phyloP scores from a whole-genome alignment of 768 basidiomycete genomes.

The Dacryopinax primogenitus region DNA sequence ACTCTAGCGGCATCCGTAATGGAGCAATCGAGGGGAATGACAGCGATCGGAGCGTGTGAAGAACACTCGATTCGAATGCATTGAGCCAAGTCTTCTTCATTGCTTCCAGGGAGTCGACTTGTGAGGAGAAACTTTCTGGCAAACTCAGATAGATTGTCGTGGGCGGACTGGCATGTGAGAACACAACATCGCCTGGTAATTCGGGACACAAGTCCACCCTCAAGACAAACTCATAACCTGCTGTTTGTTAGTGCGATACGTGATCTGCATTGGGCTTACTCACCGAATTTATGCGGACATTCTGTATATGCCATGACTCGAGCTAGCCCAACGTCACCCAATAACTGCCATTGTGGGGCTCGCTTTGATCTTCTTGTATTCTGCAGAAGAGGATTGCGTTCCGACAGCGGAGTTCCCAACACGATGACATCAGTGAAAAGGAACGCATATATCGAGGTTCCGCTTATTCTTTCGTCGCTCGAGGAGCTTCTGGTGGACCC shows the following conservation, averaged over 20 bases:
- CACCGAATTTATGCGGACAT: conserved; percentile 25
- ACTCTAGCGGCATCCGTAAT: conserved; percentile 21
- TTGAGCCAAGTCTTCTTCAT: conserved; percentile 34
- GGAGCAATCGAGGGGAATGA: conserved; percentile 29
- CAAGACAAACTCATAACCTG: conserved; percentile 30
- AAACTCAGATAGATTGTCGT: conserved; percentile 29
- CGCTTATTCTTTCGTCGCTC: conserved; percentile 9
- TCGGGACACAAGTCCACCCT: conserved; percentile 43
- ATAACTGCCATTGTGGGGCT: conserved; percentile 30
- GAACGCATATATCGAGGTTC: conserved; percentile 28
- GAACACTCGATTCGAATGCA: conserved; percentile 42
- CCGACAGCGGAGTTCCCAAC: conserved; percentile 33
- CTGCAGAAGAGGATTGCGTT: conserved; percentile 20
- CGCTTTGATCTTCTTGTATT: conserved; percentile 15
- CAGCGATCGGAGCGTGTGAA: conserved; percentile 35
- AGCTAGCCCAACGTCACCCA: conserved; percentile 37
- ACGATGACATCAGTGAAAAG: conserved; percentile 62
- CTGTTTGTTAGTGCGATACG: neutral
- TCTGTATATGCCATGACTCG: conserved; percentile 39
- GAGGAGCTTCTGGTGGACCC: conserved; percentile 11
- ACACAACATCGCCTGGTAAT: conserved; percentile 27
- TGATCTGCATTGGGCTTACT: neutral
- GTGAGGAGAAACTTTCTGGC: conserved; percentile 15
- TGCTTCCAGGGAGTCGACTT: conserved; percentile 18
- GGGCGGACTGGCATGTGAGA: conserved; percentile 27